Evolutionary conservation across 2,329 filamentous ascomycete genomes (phyloP), one percentile per base, ranked within the genome.

Genomic region (Samsoniella hepiali): DNA sequence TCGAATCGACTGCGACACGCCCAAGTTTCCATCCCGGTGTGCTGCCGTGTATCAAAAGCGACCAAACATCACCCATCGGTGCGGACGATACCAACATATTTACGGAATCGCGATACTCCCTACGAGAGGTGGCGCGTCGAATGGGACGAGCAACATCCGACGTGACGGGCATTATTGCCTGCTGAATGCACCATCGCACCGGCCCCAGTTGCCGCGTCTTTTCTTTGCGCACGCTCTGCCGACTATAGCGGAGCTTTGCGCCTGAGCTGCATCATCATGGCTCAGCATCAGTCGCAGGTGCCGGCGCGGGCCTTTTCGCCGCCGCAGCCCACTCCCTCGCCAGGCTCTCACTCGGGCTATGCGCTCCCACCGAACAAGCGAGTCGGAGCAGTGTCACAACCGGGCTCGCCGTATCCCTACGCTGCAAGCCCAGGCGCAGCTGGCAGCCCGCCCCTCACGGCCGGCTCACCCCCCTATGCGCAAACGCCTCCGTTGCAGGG

Each of bases 301-400:
- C 78, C 82, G 58, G 80, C 82, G 63, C 81, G 82, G 68, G 77
- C 81, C 61, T 91, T 85, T 75, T 88, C 87, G 66, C 86, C 86
- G 68, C 82, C 84, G 36, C 87, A 85, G 63, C 82, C 82, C 56
- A 82, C 83, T 42, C 82, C 87, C 31, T 88, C 88, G 31, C 87
- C 80, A 57, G 78, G 82, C 29, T 79, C 82, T 38, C 82, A 84
- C 67, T 77, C 81, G 17, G 77, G 75, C 59, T 89, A 76, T 69
- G 72, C 75, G 65, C 84, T 88, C 56, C 90, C 90, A 56, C 88
- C 91, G 17, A 85, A 84, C 64, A 94, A 95, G 78, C 85, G 90
- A 70, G 69, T 72, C 34, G 88, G 87, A 63, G 84, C 88, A 40
- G 77, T 82, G n/a, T 88, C 89, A 34, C 87, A 88, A 68, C 88